These are phyloP conservation scores for Candida sp. DNA, from an alignment of 1,139 yeast genomes.

Conservation along the genomic window DNA sequence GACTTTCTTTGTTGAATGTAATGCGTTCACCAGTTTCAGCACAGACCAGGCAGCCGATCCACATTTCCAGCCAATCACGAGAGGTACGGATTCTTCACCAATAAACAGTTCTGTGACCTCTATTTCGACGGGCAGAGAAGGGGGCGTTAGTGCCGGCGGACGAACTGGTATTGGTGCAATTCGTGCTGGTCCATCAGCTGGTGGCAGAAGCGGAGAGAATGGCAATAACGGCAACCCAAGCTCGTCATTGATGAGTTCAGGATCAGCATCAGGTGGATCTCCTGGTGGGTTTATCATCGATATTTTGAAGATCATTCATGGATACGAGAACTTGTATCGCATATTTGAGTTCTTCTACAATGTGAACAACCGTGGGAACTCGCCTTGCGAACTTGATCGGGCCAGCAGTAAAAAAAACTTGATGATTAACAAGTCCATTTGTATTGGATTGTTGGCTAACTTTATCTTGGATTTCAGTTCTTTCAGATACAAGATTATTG, in stretches of 20 bases:
- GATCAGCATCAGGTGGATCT: slow-evolving; percentile 3
- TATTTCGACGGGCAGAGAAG: background rate
- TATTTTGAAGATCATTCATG: slow-evolving; percentile 53
- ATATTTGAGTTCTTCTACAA: slow-evolving; percentile 14
- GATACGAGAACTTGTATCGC: slow-evolving; percentile 29
- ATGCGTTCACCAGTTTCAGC: slow-evolving; percentile 29
- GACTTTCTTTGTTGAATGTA: slow-evolving; percentile 63
- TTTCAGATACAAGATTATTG: slow-evolving; percentile 59
- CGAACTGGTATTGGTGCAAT: background rate
- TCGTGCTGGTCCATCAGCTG: background rate
- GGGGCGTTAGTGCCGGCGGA: background rate
- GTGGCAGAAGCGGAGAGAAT: background rate
- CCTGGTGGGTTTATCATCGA: slow-evolving; percentile 34
- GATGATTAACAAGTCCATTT: slow-evolving; percentile 55
- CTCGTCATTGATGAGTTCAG: background rate
- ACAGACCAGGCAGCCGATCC: slow-evolving; percentile 9
- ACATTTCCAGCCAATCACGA: background rate
- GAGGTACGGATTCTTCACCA: background rate
- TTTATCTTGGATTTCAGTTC: slow-evolving; percentile 83
- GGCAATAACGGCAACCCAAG: background rate
- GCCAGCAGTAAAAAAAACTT: slow-evolving; percentile 17
- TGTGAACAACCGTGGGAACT: slow-evolving; percentile 11
- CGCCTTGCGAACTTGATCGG: slow-evolving; percentile 2
- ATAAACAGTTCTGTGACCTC: background rate
- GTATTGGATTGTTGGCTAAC: slow-evolving; percentile 76